Evolutionary conservation across 768 basidiomycete genomes (phyloP).

Genomic region (Russula sp.): DNA sequence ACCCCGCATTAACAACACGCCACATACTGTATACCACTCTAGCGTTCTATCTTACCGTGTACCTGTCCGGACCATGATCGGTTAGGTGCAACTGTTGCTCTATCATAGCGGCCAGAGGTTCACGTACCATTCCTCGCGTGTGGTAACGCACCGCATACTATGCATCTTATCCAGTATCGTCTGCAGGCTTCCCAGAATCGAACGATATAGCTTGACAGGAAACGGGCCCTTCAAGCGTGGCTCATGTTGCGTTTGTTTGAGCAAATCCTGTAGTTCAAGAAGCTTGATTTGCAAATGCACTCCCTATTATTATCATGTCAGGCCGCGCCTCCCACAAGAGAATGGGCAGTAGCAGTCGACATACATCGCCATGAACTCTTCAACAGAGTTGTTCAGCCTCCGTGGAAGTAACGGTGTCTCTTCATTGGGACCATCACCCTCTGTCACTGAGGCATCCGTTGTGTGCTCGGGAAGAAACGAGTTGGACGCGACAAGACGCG

Average conservation of each 20-base stretch:
- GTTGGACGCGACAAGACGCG: conserved; percentile 84
- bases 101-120: background rate
- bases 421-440: conserved; percentile 31
- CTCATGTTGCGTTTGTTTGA: conserved; percentile 88
- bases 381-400: conserved; percentile 59
- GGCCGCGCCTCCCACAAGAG: background rate
- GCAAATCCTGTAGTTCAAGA: conserved; percentile 78
- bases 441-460: conserved; percentile 31
- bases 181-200: conserved; percentile 77
- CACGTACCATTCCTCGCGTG: conserved; percentile 85
- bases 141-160: conserved; percentile 96
- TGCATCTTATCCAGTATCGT: conserved; percentile 86
- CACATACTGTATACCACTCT: too few relatives aligned
- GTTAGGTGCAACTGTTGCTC: background rate
- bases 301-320: conserved; percentile 58
- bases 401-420: conserved; percentile 36
- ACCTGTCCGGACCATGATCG: conserved; percentile 45
- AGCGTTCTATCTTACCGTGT: conserved; percentile 51
- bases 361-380: conserved; percentile 93
- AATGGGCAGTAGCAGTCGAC: conserved; percentile 15
- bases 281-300: conserved; percentile 89
- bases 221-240: conserved; percentile 96
- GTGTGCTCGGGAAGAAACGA: conserved; percentile 59
- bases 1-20: background rate
- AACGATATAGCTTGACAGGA: conserved; percentile 80